These are phyloP conservation scores for Vinca major DNA, from an alignment of 305 asterid genomes.

Conservation along the genomic window DNA sequence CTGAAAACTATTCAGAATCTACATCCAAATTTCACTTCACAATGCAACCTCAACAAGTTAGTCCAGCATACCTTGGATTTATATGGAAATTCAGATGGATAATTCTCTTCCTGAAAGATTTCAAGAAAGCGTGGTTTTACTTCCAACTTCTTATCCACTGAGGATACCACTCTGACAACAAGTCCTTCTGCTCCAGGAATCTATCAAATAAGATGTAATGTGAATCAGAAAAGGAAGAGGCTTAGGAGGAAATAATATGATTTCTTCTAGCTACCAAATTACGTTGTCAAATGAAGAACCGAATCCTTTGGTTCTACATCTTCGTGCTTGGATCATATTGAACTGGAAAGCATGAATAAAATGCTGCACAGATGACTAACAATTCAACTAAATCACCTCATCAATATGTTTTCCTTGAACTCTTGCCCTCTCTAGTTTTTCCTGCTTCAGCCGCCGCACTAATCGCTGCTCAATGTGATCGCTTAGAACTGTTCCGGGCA, in stretches of 20 bases:
- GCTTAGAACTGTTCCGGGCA: constrained; percentile 80
- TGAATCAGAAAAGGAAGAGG: constrained; percentile 15
- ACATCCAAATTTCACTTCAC: constrained; percentile 4
- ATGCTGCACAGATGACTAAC: constrained; percentile 1
- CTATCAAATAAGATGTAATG: constrained; percentile 27
- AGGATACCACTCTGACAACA: constrained; percentile 88
- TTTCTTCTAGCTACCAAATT: background rate
- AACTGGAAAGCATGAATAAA: constrained; percentile 13
- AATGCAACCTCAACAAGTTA: constrained; percentile 2
- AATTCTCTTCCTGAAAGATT: constrained; percentile 84
- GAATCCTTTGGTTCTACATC: background rate
- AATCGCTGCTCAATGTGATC: constrained; percentile 86
- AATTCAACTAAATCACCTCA: constrained; percentile 54
- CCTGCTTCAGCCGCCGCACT: constrained; percentile 60
- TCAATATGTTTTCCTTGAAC: constrained; percentile 63
- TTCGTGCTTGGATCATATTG: background rate
- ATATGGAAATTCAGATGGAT: constrained; percentile 70
- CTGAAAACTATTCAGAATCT: background rate
- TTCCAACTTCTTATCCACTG: constrained; percentile 95
- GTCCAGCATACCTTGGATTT: constrained; percentile 64
- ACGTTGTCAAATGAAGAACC: background rate
- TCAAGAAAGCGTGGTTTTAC: constrained; percentile 87
- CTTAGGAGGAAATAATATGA: constrained; percentile 5
- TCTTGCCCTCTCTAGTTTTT: constrained; percentile 80
- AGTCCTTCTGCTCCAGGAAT: constrained; percentile 95